Conservation (phyloP, 306 rosid species). For the Acacia crassicarpa region DNA sequence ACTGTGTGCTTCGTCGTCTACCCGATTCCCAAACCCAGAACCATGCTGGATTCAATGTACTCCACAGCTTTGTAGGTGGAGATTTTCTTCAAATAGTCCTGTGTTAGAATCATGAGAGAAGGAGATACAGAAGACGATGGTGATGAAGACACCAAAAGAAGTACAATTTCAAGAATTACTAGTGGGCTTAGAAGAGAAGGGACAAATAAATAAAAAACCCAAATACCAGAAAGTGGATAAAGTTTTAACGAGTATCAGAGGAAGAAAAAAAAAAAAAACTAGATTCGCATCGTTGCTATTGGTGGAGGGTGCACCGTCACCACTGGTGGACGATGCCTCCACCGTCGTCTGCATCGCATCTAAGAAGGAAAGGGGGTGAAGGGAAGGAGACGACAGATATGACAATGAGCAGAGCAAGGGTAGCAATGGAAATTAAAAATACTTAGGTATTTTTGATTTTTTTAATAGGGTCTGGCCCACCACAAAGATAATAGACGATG, state of each 20-base stretch:
- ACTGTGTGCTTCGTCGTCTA: conserved; percentile 67
- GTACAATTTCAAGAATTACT: background rate
- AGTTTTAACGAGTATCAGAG: background rate
- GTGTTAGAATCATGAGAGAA: conserved; percentile 43
- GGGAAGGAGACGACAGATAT: too few relatives aligned
- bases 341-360: too few relatives aligned
- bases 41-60: conserved; percentile 62
- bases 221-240: background rate
- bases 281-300: too few relatives aligned
- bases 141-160: conserved; percentile 37
- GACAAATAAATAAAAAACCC: background rate
- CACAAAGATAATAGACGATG: too few relatives aligned
- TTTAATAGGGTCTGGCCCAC: too few relatives aligned
- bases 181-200: background rate
- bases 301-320: too few relatives aligned
- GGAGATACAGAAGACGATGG: conserved; percentile 28
- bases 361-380: background rate
- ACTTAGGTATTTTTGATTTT: too few relatives aligned
- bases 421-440: too few relatives aligned
- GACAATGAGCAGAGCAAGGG: too few relatives aligned
- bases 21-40: conserved; percentile 64
- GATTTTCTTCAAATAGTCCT: conserved; percentile 61
- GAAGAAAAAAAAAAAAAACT: too few relatives aligned
- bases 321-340: too few relatives aligned
- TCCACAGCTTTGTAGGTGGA: conserved; percentile 67